Evolutionary conservation across 805 yeast genomes (phyloP), one percentile per base, ranked within the genome.

Genomic region (Saccharomyces jurei): DNA sequence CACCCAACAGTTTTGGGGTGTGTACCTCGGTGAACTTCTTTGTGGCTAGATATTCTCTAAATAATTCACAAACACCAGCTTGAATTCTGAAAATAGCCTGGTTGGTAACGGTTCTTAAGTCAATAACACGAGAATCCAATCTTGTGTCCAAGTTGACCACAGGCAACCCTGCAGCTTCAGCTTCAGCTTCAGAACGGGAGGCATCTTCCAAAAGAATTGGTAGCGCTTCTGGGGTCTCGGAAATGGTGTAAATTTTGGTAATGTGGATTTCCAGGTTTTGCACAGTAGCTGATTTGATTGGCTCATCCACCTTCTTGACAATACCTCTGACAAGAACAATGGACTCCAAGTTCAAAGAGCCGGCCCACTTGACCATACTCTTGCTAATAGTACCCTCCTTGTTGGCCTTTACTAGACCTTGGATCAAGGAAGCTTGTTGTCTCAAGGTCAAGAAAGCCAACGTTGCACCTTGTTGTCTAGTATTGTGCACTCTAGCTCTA

Each of bases 141-240:
- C 99, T 83, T 36, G 99, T 94, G 74, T 94, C 99, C 69, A 94
- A 83, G 76, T 92, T 92, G 61, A 92, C 98, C 48, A 88, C 87
- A 47, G 98, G 98, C 63, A 90, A 81, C 25, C 92, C 92, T 29
- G 87, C 84, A 46, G 87, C 92, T 71, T 87, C 96, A 48, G 96
- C 97, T 68, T 89, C 96, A 48, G 88, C 89, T 64, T 92, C 98
- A 44, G 96, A 83, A 76, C 99, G 86, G 25, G 92, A 79, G 32
- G 98, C 98, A 73, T 94, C 99, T 77, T 94, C 99, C 66, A 94
- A 83, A 70, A 92, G 80, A 68, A 94, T 84, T 56, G 99, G 99
- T 68, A 94, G 80, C 74, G 87, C 90, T 64, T 85, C 86, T 51
- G 97, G 97, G 31, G 98, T 87, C 72, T 86, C 96, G 56, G 87